These are phyloP conservation scores for Talaromyces amestolkiae DNA, from an alignment of 2,329 filamentous ascomycete species.

Conservation along the genomic window DNA sequence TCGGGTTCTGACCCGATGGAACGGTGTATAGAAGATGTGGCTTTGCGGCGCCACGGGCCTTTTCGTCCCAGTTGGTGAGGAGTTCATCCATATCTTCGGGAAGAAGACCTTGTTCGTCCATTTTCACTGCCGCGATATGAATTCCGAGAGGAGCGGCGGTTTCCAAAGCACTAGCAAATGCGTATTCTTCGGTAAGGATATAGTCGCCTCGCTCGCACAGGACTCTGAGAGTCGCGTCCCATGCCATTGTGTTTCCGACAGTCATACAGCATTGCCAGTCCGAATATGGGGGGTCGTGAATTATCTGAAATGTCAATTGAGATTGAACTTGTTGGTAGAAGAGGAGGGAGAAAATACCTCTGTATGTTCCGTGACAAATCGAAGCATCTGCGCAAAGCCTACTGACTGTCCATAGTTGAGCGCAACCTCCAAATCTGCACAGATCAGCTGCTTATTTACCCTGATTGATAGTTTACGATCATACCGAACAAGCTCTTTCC, in stretches of 20 bases:
- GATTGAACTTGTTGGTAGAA: background rate
- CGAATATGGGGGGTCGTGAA: conserved; percentile 79
- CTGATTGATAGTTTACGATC: background rate
- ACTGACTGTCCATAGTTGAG: conserved; percentile 91
- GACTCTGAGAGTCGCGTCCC: conserved; percentile 82
- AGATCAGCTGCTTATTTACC: conserved; percentile 14
- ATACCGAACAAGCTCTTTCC: conserved; percentile 29
- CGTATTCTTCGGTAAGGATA: conserved; percentile 85
- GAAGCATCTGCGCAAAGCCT: conserved; percentile 80
- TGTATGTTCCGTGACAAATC: conserved; percentile 92
- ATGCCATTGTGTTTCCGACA: conserved; percentile 78
- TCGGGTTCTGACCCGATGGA: conserved; percentile 85
- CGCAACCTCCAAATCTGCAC: conserved; percentile 73
- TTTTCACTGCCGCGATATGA: conserved; percentile 58
- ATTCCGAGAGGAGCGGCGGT: conserved; percentile 63
- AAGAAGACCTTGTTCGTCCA: conserved; percentile 66
- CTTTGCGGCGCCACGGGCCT: conserved; percentile 57
- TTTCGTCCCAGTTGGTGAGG: conserved; percentile 63
- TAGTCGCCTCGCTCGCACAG: conserved; percentile 73
- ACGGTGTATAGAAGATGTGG: conserved; percentile 69
- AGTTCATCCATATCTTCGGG: conserved; percentile 62
- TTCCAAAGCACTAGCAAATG: conserved; percentile 75
- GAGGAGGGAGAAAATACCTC: conserved; percentile 50
- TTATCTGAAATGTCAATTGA: conserved; percentile 50
- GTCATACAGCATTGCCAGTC: conserved; percentile 87